Evolutionary conservation across 2,329 filamentous ascomycete species (phyloP), one percentile per base, ranked within the genome.

Genomic region (Aspergillaceae sp.): DNA sequence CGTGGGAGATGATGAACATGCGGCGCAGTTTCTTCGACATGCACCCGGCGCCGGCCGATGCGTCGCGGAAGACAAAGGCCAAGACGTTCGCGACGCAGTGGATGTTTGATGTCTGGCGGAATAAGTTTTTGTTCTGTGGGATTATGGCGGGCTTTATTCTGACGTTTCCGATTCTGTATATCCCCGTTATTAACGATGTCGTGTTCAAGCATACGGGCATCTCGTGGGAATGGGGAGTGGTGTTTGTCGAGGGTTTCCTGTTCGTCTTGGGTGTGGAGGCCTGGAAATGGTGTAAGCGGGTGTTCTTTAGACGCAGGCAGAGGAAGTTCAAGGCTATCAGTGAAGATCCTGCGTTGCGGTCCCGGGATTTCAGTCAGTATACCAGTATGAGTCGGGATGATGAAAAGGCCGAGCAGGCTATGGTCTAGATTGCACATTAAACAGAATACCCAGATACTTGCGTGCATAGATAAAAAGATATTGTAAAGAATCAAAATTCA

Each of bases 1-100:
- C 86, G 0, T 89, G 85, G 85, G 84, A 89, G 63, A 84, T 87
- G 76, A 74, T 87, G 49, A 76, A 86, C 57, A 77, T 84, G 67
- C 80, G 84, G 26, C 78, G 82, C 38, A 83, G 78, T 5, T 86
- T 89, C 71, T 88, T 89, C 76, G 75, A 77, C 56, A 85, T 87
- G 79, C 78, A 85, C 57, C 80, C 83, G 0, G 71, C 72, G 10
- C 77, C 74, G 27, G 19, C 19, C 19, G 19, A 19, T 19, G 19
- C 19, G 19, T 19, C 19, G 19, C 19, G 19, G 19, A 19, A 19
- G 19, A 19, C 19, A 1, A 19, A 19, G 19, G 19, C 19, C 19
- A 19, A 19, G 19, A 19, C 19, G 19, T 19, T 19, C 19, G 19
- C 19, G 19, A 19, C 19, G 19, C 19, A 19, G 19, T 19, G 19